These are phyloP conservation scores for Rubus parviflorus DNA, from an alignment of 306 rosid species.

Conservation along the genomic window DNA sequence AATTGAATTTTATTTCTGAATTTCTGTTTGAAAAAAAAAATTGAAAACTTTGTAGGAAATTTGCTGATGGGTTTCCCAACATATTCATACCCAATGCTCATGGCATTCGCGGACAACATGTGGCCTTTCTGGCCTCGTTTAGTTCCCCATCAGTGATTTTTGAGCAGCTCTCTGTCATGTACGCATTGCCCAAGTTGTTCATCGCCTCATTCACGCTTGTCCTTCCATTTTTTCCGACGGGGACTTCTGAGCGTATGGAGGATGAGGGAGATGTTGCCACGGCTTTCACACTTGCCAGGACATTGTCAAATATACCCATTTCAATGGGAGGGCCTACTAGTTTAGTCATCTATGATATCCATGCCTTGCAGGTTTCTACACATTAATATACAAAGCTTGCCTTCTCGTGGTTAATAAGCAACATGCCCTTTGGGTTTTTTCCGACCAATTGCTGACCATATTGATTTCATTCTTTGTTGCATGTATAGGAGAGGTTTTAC, in stretches of 20 bases:
- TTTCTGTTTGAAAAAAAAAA: too few relatives aligned
- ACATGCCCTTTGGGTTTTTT: not conserved
- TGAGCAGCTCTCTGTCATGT: constrained; percentile 94
- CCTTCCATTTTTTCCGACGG: constrained; percentile 95
- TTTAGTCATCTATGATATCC: constrained; percentile 90
- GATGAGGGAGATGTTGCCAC: constrained; percentile 99
- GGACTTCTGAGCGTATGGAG: constrained; percentile 97
- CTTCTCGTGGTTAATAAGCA: not conserved
- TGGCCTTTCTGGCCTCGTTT: constrained; percentile 94
- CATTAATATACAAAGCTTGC: not conserved
- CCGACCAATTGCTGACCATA: constrained; percentile 7
- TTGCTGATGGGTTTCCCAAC: constrained; percentile 96
- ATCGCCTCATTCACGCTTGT: constrained; percentile 86
- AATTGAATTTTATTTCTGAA: too few relatives aligned
- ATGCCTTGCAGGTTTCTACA: constrained; percentile 85
- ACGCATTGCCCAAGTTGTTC: constrained; percentile 90
- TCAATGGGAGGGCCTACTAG: constrained; percentile 99
- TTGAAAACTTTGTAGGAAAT: constrained; percentile 51
- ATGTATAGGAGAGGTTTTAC: constrained; percentile 86
- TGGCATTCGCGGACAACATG: constrained; percentile 88
- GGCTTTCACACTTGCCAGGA: constrained; percentile 92
- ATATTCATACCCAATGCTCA: constrained; percentile 96
- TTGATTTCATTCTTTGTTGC: constrained; percentile 22
- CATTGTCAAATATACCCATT: constrained; percentile 85
- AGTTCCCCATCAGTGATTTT: constrained; percentile 89